Evolutionary conservation across 768 basidiomycete genomes (phyloP).

Genomic region (Leccinum ochraceum): DNA sequence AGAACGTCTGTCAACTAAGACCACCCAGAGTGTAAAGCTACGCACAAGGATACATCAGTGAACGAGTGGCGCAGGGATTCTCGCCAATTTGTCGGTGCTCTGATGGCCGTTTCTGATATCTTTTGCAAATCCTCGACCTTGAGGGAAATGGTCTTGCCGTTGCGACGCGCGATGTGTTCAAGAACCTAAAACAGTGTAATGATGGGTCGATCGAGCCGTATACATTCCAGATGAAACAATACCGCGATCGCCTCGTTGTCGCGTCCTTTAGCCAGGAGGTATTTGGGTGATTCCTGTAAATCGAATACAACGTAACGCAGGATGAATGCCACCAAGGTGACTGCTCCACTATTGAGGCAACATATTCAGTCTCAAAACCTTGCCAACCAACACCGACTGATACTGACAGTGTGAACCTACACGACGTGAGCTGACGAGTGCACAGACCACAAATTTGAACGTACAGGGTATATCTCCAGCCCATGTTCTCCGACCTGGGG

Average conservation of each 20-base stretch:
- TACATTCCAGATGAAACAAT: neutral
- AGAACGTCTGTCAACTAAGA: neutral
- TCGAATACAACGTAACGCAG: slow-evolving; percentile 57
- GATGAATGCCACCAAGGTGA: slow-evolving; percentile 56
- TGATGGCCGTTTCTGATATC: slow-evolving; percentile 22
- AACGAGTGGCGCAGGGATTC: slow-evolving; percentile 36
- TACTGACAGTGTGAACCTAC: slow-evolving; percentile 44
- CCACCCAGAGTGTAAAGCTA: neutral
- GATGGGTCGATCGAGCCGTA: neutral
- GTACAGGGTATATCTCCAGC: slow-evolving; percentile 59
- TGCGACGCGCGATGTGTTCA: slow-evolving; percentile 47
- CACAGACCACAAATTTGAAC: neutral
- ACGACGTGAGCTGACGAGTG: neutral
- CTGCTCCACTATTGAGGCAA: slow-evolving; percentile 36
- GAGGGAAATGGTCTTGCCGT: slow-evolving; percentile 46
- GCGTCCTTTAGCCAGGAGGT: slow-evolving; percentile 54
- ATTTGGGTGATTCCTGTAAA: slow-evolving; percentile 64
- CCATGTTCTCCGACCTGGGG: slow-evolving; percentile 51
- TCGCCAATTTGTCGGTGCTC: slow-evolving; percentile 15
- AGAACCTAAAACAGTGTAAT: slow-evolving; percentile 38
- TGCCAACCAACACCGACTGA: slow-evolving; percentile 1
- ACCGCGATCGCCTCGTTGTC: slow-evolving; percentile 57
- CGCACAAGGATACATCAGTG: slow-evolving; percentile 43
- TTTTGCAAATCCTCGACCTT: slow-evolving; percentile 45
- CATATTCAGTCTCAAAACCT: slow-evolving; percentile 4